Conservation (phyloP, 352 stramenopile genomes). For the Pythium apleroticum region DNA sequence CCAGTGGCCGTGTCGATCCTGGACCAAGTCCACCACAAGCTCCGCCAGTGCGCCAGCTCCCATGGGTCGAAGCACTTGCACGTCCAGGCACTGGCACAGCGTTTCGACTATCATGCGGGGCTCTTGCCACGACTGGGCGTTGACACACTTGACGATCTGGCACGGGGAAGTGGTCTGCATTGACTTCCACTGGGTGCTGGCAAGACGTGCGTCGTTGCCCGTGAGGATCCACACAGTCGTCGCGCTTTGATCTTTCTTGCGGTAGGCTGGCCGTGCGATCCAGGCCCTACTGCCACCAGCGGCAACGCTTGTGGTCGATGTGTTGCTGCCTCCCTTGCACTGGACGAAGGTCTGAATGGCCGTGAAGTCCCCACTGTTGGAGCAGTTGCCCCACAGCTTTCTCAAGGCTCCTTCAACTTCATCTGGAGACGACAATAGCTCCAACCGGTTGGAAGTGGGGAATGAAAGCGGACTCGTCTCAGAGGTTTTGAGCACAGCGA, state of each 20-base stretch:
- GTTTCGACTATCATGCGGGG: constrained; percentile 41
- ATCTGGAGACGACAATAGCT: neutral
- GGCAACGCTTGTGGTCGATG: neutral
- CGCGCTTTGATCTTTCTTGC: constrained; percentile 47
- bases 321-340: constrained; percentile 27
- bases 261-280: constrained; percentile 52
- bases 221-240: constrained; percentile 64
- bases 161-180: constrained; percentile 31
- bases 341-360: constrained; percentile 55
- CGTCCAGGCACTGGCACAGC: constrained; percentile 39
- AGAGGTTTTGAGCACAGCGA: constrained; percentile 3
- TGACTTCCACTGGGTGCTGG: constrained; percentile 16
- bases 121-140: constrained; percentile 49
- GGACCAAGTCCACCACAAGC: constrained; percentile 56
- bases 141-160: constrained; percentile 60
- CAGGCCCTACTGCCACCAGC: constrained; percentile 35
- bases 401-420: constrained; percentile 3
- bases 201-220: constrained; percentile 16
- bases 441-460: neutral
- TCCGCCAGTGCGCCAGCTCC: constrained; percentile 33
- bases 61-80: constrained; percentile 29
- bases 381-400: neutral
- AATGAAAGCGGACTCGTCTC: neutral
- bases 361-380: neutral
- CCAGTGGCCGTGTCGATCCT: constrained; percentile 52